These are phyloP conservation scores for Prorocentrum cordatum DNA, from an alignment of 169 alveolate species.

Conservation along the genomic window DNA sequence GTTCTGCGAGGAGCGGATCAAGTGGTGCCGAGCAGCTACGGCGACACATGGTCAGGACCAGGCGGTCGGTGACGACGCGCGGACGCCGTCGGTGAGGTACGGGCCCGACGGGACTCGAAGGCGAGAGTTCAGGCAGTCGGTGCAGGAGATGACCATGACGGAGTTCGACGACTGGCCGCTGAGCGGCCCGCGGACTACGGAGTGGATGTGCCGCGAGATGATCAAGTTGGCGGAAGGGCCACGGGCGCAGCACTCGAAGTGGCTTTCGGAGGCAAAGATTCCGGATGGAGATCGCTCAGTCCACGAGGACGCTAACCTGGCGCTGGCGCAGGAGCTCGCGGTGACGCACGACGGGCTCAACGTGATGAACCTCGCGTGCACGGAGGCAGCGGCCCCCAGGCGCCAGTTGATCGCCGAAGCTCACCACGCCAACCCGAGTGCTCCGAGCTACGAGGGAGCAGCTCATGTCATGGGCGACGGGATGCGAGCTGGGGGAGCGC, in stretches of 20 bases:
- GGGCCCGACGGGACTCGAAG: neutral
- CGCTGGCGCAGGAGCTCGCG: neutral
- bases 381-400: neutral
- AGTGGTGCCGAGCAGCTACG: neutral
- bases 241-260: neutral
- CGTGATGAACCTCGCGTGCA: neutral
- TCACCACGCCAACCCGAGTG: neutral
- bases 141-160: neutral
- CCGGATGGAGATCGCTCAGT: neutral
- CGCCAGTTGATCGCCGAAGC: conserved; percentile 13
- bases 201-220: neutral
- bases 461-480: neutral
- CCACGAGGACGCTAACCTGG: conserved; percentile 4
- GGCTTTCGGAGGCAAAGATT: neutral
- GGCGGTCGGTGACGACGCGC: neutral
- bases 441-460: neutral
- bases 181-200: neutral
- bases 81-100: neutral
- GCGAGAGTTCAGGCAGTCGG: neutral
- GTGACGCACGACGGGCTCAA: neutral
- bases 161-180: conserved; percentile 9
- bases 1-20: neutral
- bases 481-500: neutral
- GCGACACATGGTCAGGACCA: neutral
- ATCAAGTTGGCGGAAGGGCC: neutral